Evolutionary conservation across 768 basidiomycete genomes (phyloP).

Genomic region (Xanthoconium stramineum): DNA sequence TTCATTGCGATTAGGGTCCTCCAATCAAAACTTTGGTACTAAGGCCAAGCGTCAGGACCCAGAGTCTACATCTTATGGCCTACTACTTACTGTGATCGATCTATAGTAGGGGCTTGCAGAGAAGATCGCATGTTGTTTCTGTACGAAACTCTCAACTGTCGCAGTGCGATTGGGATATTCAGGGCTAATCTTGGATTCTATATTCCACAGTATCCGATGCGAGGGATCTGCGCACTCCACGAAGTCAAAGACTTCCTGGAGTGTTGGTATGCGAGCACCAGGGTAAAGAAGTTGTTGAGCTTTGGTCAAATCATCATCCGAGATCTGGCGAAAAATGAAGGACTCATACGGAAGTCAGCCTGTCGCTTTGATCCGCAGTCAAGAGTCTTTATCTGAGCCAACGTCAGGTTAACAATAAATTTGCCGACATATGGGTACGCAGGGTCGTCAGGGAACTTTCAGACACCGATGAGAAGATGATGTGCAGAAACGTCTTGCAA

Average conservation of each 20-base stretch:
- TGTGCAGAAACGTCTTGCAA: slow-evolving; percentile 1
- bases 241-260: slow-evolving; percentile 73
- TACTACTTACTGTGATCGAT: slow-evolving; percentile 55
- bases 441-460: slow-evolving; percentile 54
- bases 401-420: slow-evolving; percentile 69
- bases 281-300: slow-evolving; percentile 66
- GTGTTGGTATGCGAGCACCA: slow-evolving; percentile 67
- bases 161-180: slow-evolving; percentile 49
- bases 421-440: slow-evolving; percentile 76
- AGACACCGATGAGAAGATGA: slow-evolving; percentile 1
- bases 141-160: slow-evolving; percentile 58
- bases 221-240: slow-evolving; percentile 68
- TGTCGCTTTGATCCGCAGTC: slow-evolving; percentile 76
- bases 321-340: neutral
- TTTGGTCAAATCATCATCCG: slow-evolving; percentile 23
- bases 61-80: neutral
- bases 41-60: neutral
- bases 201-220: slow-evolving; percentile 65
- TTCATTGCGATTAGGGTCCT: slow-evolving; percentile 71
- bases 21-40: slow-evolving; percentile 88
- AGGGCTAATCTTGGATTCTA: slow-evolving; percentile 75
- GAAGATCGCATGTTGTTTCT: slow-evolving; percentile 58
- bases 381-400: slow-evolving; percentile 75
- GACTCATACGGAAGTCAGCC: slow-evolving; percentile 51
- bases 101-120: slow-evolving; percentile 54